Percentiles rank a stretch among this genome's conserved stretches.
These are phyloP conservation scores for Plasmodium sp. DNA, from an alignment of 169 alveolate genomes.

Conservation along the genomic window DNA sequence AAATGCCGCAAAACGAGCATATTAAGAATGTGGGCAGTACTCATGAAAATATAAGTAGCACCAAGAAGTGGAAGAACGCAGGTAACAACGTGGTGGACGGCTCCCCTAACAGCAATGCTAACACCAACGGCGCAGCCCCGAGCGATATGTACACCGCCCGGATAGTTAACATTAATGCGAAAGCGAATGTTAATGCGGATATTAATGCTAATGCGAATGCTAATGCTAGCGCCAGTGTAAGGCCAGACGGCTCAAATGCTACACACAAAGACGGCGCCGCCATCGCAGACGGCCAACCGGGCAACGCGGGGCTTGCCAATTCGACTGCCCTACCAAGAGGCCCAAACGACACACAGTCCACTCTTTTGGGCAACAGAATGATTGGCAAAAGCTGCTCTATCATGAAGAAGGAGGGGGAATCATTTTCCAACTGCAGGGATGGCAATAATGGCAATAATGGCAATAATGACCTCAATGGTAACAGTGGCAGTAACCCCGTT, in stretches of 20 bases:
- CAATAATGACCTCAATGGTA: background rate
- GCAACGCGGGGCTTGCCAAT: background rate
- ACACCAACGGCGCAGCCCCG: background rate
- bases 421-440: background rate
- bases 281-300: background rate
- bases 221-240: background rate
- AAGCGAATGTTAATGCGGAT: background rate
- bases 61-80: background rate
- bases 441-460: background rate
- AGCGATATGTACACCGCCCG: background rate
- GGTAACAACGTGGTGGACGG: background rate
- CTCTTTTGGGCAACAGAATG: background rate
- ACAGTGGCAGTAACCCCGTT: background rate
- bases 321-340: background rate
- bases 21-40: background rate
- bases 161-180: constrained; percentile 7
- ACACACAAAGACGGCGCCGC: background rate
- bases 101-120: background rate
- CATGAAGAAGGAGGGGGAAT: constrained; percentile 19
- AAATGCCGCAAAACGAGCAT: background rate
- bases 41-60: background rate
- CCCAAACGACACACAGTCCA: background rate
- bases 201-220: background rate
- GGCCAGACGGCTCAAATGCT: background rate
- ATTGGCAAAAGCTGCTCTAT: constrained; percentile 1